These are phyloP conservation scores for Vinca major DNA, from an alignment of 305 asterid species.

Conservation along the genomic window DNA sequence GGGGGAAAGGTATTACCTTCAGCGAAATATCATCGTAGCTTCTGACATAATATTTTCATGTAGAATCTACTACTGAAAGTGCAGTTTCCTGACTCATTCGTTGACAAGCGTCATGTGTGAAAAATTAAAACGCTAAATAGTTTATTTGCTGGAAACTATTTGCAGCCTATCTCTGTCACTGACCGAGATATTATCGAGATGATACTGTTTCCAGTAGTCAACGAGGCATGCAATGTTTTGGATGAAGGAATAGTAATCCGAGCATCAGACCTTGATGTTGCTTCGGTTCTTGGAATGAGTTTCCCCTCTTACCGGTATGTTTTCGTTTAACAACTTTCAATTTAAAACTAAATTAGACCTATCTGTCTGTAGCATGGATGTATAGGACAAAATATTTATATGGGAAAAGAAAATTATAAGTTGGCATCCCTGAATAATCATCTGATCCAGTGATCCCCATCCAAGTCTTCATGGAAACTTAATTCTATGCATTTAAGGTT, in stretches of 20 bases:
- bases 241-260: slow-evolving; percentile 79
- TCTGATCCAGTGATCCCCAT: not conserved
- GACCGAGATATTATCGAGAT: slow-evolving; percentile 87
- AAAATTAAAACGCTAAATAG: not conserved
- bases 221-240: slow-evolving; percentile 88
- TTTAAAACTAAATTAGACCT: not conserved
- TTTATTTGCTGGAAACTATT: slow-evolving; percentile 11
- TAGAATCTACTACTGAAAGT: not conserved
- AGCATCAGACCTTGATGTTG: slow-evolving; percentile 88
- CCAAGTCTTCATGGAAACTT: not conserved
- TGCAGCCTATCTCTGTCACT: slow-evolving; percentile 73
- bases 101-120: not conserved
- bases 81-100: not conserved
- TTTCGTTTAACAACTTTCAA: not conserved
- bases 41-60: not conserved
- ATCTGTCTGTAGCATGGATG: not conserved
- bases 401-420: not conserved
- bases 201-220: slow-evolving; percentile 90
- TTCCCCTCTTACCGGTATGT: slow-evolving; percentile 89
- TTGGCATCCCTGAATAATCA: not conserved
- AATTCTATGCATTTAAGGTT: not conserved
- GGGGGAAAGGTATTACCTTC: slow-evolving; percentile 28
- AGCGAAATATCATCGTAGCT: not conserved
- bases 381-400: not conserved
- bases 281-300: slow-evolving; percentile 96